Evolutionary conservation across 805 yeast genomes (phyloP), one percentile per base, ranked within the genome.

Genomic region (Nakazawaea sp.): DNA sequence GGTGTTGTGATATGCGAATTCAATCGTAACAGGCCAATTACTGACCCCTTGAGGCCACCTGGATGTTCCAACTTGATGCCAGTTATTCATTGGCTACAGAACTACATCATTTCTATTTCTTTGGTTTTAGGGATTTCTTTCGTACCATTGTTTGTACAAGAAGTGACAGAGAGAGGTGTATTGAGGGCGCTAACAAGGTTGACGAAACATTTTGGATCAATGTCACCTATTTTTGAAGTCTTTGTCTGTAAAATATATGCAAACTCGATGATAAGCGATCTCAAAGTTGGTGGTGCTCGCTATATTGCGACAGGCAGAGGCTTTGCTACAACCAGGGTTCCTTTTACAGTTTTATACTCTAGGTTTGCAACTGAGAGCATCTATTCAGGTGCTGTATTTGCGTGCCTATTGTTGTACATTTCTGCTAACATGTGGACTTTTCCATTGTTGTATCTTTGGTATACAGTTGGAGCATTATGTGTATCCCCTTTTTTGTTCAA

Each of bases 221-320:
- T 81, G 27, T 81, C 92, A 1, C 89, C 90, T 30, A 59, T 82
- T 49, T 84, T 84, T 50, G 94, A 84, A 53, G 78, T 83, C 4
- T 84, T 84, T 60, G 84, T 79, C 17, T 83, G 88, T 49, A 79
- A 80, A 48, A 75, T 82, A 7, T 84, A 84, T 53, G 79, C 90
- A 2, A 75, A 78, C 33, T 75, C 90, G 0, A 64, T 84, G 53
- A 62, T 71, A 30, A 77, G 74, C 44, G 88, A 83, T 57, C 58
- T 84, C 45, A 62, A 82, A 10, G 66, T 81, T 42, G 92, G 94
- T 35, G 92, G 90, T 45, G 94, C 94, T 3, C 68, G 77, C 50
- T 84, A 84, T 59, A 80, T 83, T 50, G 79, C 89, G 2, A 84
- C 92, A 1, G 92, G 92, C 12, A 68, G 94, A 58, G 88, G 88